These are phyloP conservation scores for Ascosphaera acerosa DNA, from an alignment of 2,329 filamentous ascomycete species.

Conservation along the genomic window DNA sequence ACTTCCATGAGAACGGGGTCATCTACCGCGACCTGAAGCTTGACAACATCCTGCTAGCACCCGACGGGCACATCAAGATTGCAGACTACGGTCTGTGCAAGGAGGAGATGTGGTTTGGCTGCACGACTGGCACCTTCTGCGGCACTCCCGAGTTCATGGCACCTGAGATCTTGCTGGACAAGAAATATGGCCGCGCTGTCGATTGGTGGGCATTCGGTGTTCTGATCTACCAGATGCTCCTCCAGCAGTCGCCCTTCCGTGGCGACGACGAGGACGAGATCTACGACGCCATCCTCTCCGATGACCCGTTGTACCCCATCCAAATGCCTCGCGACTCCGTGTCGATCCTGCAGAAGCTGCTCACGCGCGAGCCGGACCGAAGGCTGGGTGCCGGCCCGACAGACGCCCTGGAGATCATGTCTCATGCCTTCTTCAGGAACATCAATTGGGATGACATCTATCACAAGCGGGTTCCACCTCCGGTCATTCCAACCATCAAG, in stretches of 20 bases:
- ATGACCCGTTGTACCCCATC: slow-evolving; percentile 92
- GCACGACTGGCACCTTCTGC: slow-evolving; percentile 92
- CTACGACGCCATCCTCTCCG: slow-evolving; percentile 91
- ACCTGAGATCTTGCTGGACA: slow-evolving; percentile 91
- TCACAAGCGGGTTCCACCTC: slow-evolving; percentile 71
- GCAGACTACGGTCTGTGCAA: slow-evolving; percentile 97
- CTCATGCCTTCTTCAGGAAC: slow-evolving; percentile 90
- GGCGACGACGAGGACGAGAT: slow-evolving; percentile 98
- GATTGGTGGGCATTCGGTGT: slow-evolving; percentile 99
- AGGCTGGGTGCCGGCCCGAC: slow-evolving; percentile 84
- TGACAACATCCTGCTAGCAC: slow-evolving; percentile 73
- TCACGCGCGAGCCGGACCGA: slow-evolving; percentile 83
- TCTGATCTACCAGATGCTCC: slow-evolving; percentile 96
- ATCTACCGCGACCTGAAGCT: slow-evolving; percentile 73
- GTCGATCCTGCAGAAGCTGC: slow-evolving; percentile 87
- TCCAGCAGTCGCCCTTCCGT: slow-evolving; percentile 95
- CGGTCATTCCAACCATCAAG: slow-evolving; percentile 74
- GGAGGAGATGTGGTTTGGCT: slow-evolving; percentile 98
- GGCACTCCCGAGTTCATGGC: slow-evolving; percentile 99
- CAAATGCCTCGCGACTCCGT: slow-evolving; percentile 97
- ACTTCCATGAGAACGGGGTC: slow-evolving; percentile 98
- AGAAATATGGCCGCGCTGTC: slow-evolving; percentile 91
- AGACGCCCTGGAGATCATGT: slow-evolving; percentile 97
- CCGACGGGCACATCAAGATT: slow-evolving; percentile 97
- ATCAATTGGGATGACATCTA: slow-evolving; percentile 99